A percentile compares a stretch with the other conserved stretches of the same genome.
phyloP scores from a whole-genome alignment of 768 basidiomycete genomes.

The Neoboletus magnificus region DNA sequence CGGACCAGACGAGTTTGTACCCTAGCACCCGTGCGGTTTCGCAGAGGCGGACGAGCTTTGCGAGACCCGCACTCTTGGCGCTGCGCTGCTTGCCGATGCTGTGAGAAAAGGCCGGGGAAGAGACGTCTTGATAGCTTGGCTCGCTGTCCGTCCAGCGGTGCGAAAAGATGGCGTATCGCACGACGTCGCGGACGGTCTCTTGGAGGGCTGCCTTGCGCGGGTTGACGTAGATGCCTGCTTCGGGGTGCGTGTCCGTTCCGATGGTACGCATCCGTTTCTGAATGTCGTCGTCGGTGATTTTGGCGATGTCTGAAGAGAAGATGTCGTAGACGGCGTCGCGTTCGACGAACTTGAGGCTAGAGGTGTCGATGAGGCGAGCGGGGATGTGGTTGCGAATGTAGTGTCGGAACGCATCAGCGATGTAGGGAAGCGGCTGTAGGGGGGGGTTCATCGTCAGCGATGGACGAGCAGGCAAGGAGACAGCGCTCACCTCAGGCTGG shows the following conservation, averaged over 20 bases:
- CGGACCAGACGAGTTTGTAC: conserved; percentile 27
- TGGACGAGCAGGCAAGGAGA: not conserved
- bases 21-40: conserved; percentile 17
- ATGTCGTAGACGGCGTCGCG: conserved; percentile 17
- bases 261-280: not conserved
- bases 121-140: conserved; percentile 22
- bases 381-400: conserved; percentile 29
- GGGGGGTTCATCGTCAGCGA: not conserved
- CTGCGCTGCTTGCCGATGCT: conserved; percentile 1
- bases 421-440: not conserved
- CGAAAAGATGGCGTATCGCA: conserved; percentile 25
- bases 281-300: conserved; percentile 18
- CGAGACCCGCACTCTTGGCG: conserved; percentile 1
- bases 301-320: conserved; percentile 16
- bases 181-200: conserved; percentile 17
- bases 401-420: conserved; percentile 13
- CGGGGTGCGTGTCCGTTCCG: conserved; percentile 3
- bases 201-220: conserved; percentile 11
- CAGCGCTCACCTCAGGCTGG: conserved; percentile 1
- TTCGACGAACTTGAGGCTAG: conserved; percentile 21
- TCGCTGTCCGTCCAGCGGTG: conserved; percentile 24
- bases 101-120: not conserved
- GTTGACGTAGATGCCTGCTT: conserved; percentile 14
- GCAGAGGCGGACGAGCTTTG: conserved; percentile 22
- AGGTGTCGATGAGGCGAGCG: conserved; percentile 23